A percentile compares a stretch with the other conserved stretches of the same genome.
These are phyloP conservation scores for Mariannaea sp. DNA, from an alignment of 2,329 filamentous ascomycete genomes.

Conservation along the genomic window DNA sequence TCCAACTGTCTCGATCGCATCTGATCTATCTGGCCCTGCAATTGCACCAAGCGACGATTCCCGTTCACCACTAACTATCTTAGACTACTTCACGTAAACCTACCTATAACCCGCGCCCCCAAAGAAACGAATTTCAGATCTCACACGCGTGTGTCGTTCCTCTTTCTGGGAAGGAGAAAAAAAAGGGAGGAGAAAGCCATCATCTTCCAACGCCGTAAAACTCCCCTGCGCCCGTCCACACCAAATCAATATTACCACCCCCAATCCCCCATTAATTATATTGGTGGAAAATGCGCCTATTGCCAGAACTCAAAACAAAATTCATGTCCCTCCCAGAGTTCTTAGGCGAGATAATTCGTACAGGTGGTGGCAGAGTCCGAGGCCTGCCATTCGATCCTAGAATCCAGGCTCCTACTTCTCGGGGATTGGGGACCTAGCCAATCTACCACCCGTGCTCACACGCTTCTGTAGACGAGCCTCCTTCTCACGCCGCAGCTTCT, in stretches of 20 bases:
- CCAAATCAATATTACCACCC: conserved; percentile 30
- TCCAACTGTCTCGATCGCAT: conserved; percentile 28
- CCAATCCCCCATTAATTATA: conserved; percentile 23
- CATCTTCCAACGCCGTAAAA: conserved; percentile 33
- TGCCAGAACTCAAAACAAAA: conserved; percentile 19
- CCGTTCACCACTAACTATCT: neutral
- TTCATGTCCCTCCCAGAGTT: conserved; percentile 28
- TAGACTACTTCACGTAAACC: no score
- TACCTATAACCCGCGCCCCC: conserved; percentile 12
- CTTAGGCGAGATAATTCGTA: conserved; percentile 38
- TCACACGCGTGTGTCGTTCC: conserved; percentile 17
- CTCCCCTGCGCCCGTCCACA: conserved; percentile 32
- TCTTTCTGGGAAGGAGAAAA: conserved; percentile 2
- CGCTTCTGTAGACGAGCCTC: conserved; percentile 77
- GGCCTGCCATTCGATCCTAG: conserved; percentile 46
- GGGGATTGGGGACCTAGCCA: conserved; percentile 68
- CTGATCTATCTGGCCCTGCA: conserved; percentile 11
- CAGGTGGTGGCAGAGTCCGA: conserved; percentile 45
- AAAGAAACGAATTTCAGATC: conserved; percentile 17
- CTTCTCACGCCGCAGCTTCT: conserved; percentile 63
- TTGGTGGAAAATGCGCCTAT: conserved; percentile 24
- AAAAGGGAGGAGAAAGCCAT: conserved; percentile 19
- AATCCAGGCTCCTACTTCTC: conserved; percentile 59
- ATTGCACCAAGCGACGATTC: neutral
- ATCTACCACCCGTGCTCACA: conserved; percentile 75